Base-by-base conservation (phyloP, 257 asterid species). In the Jacaranda mimosifolia region DNA sequence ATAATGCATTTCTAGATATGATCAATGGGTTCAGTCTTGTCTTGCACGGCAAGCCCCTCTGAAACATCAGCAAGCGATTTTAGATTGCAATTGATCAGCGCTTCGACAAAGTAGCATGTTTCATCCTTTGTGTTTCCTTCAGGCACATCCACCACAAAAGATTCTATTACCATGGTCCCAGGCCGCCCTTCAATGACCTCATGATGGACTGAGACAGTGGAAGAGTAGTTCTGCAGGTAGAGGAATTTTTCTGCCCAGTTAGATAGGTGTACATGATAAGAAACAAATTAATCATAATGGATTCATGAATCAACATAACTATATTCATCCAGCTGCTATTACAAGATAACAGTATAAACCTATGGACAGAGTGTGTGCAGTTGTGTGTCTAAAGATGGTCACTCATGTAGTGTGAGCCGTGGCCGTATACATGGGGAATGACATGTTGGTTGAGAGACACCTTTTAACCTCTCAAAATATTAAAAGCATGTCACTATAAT, bases 61-160 rank as follows among this genome's bases (percentile, higher is more conserved):
- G 92, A 88, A 81, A 85, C 79, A 62, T 86, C 89, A 21, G 92
- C 85, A 15, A 88, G 90, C 1, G 92, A 86, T 72, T 84, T 86
- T 60, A 88, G 85, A 63, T 88, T 88, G 73, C 92, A 88, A 13
- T 83, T 84, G 80, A 88, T 86, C 68, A 86, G 77, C 59, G 90
- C 90, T 63, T 86, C 92, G 21, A 88, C 79, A 36, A 88, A 88
- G 81, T 81, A 86, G 82, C 89, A 86, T 3, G 92, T 88, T 78
- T 88, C 92, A 5, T 88, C 90, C 64, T 82, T 84, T 68, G 90
- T 88, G 86, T 88, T 88, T 26, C 89, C 92, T 76, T 86, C 85
- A 9, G 92, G 90, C 68, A 86, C 92, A 26, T 88, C 90, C 78
- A 86, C 90, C 70, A 86, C 86, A 70, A 82, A 88, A 15, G 92